Conservation (phyloP, 202 grass and related monocot species). For the Elaeis oleifera region DNA sequence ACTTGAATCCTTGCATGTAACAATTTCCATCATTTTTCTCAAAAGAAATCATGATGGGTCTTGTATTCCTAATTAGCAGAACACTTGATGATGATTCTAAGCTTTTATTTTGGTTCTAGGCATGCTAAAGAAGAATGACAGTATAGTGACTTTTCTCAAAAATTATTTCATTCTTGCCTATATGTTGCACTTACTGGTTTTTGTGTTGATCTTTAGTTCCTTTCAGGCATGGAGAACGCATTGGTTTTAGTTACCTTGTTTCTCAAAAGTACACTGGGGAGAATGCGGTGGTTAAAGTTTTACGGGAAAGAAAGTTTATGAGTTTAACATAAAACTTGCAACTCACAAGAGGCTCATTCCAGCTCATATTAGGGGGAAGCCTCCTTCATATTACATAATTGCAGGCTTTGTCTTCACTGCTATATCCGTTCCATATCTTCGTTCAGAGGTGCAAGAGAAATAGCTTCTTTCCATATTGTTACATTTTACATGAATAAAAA, state of each 20-base stretch:
- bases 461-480: conserved; percentile 5
- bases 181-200: conserved; percentile 14
- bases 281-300: conserved; percentile 68
- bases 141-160: no score
- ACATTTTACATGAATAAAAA: conserved; percentile 3
- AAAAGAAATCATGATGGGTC: no score
- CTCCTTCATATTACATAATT: conserved; percentile 98
- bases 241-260: conserved; percentile 92
- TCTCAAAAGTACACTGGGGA: conserved; percentile 98
- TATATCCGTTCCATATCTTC: conserved; percentile 91
- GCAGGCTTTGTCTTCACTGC: conserved; percentile 94
- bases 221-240: conserved; percentile 97
- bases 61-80: no score
- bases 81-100: no score
- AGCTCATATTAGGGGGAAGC: conserved; percentile 77
- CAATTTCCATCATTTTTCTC: no score
- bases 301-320: conserved; percentile 58
- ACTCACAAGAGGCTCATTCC: conserved; percentile 78
- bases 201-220: conserved; percentile 42
- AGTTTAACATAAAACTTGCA: conserved; percentile 80
- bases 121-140: no score
- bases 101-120: no score
- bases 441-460: conserved; percentile 60
- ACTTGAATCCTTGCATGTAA: no score
- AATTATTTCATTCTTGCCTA: neutral